These are phyloP conservation scores for Papiliotrema laurentii DNA, from an alignment of 1,284 basidiomycete genomes.

Conservation along the genomic window DNA sequence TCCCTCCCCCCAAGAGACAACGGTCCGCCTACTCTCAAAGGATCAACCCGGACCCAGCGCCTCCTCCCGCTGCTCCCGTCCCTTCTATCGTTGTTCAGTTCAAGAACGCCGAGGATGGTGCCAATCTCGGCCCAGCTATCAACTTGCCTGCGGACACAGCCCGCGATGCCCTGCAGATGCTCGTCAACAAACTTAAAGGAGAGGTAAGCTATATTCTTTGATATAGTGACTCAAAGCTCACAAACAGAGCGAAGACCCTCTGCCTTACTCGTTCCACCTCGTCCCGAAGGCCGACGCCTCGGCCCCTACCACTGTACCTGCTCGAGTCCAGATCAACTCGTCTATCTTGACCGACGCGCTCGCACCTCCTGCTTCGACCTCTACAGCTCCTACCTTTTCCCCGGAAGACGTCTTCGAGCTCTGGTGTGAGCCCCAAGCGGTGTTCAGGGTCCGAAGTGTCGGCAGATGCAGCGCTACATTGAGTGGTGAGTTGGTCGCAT, in stretches of 20 bases:
- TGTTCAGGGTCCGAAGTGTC: conserved; percentile 90
- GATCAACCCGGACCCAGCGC: conserved; percentile 49
- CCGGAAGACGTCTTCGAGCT: conserved; percentile 82
- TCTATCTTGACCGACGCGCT: conserved; percentile 77
- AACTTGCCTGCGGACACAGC: conserved; percentile 80
- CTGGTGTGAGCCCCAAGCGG: conserved; percentile 88
- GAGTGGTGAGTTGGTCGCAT: conserved; percentile 55
- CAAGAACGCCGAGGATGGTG: conserved; percentile 77
- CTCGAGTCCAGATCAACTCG: conserved; percentile 71
- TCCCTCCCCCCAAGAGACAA: conserved; percentile 79
- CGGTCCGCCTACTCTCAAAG: conserved; percentile 67
- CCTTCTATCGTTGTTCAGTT: conserved; percentile 83
- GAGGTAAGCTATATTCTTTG: conserved; percentile 53
- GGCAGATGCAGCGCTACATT: conserved; percentile 89
- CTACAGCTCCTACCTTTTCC: conserved; percentile 54
- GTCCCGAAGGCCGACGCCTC: conserved; percentile 45
- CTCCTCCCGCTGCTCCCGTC: conserved; percentile 51
- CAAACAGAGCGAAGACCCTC: conserved; percentile 72
- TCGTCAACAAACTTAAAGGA: conserved; percentile 76
- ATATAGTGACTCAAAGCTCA: background rate
- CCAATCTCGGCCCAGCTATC: conserved; percentile 74
- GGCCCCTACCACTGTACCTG: conserved; percentile 46
- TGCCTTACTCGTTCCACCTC: conserved; percentile 85
- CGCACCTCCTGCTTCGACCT: conserved; percentile 50
- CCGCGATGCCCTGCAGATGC: conserved; percentile 74